Base-by-base conservation (phyloP, 2,329 filamentous ascomycete species). In the Aureobasidium subglaciale region DNA sequence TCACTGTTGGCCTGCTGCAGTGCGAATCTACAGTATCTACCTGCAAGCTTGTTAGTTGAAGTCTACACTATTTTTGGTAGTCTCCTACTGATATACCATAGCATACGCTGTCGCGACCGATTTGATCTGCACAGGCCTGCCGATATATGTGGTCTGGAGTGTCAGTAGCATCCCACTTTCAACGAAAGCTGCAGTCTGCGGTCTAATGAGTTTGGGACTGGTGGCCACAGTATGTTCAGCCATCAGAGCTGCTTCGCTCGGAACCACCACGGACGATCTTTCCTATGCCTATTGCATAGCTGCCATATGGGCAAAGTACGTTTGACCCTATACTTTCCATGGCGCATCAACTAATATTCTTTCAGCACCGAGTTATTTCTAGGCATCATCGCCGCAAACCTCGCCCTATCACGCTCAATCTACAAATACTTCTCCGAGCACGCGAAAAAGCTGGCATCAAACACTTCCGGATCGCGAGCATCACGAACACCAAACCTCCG, bases 21-120 rank as follows among this genome's bases (percentile, higher is more conserved):
- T 65, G 24, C 56, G 64, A 13, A 66, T 65, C 15, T 65, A 64
- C 43, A 64, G 63, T 2, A 65, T 65, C 37, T 66, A 65, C 32
- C 41, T 65, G 8, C 62, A 64, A 59, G 62, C 62, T 37, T 60
- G 64, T 66, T 60, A 20, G 61, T 60, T 25, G 11, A 32, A 11
- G 9, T 22, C 9, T 38, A 8, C 11, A 29, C 13, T 37, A 29
- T 20, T 3, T n/a, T 4, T n/a, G n/a, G n/a, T n/a, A n/a, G n/a
- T 59, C 22, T 15, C n/a, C 10, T 30, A 20, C 32, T 57, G 9
- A 52, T 13, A 5, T 46, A 5, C 13, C 24, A 35, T 34, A 65
- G 63, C 62, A 24, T 64, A 64, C 40, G 62, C 60, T 6, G 60
- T 65, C 20, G 49, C 64, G 5, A 63, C 64, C 2, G 64, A 67